Evolutionary conservation across 139 green algal genomes (phyloP), one percentile per base, ranked within the genome.

Genomic region (Chlorella sorokiniana): DNA sequence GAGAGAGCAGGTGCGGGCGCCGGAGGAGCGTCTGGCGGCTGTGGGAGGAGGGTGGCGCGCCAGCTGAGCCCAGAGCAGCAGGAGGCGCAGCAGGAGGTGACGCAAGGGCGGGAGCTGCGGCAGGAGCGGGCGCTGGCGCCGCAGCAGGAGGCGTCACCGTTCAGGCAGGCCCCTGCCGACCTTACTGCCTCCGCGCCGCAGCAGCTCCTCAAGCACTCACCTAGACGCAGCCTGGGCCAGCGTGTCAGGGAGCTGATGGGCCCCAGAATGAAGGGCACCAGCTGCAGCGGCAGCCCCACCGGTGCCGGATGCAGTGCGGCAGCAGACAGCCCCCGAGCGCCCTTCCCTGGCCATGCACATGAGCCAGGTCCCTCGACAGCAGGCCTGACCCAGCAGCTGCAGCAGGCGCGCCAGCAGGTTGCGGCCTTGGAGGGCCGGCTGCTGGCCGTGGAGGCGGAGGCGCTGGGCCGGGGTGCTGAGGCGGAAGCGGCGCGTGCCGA

Each of bases 111-210:
- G 4, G 63, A 64, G 63, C 64, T 76, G 63, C 64, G 76, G 33
- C 63, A 76, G 48, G 63, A 75, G 62, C 77, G 76, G 63, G 77
- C 64, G 9, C 20, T 75, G 59, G 79, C 81, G 35, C 25, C 85
- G 69, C 82, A 77, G 52, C 45, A 85, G 38, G 69, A 73, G 59
- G 54, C 72, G 76, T 75, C 41, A 8, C 27, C 23, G 22, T 48
- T n/a, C 41, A 48, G 67, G 72, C 54, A 65, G 23, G 72, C 27
- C 69, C 22, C 22, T 37, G n/a, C n/a, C n/a, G n/a, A n/a, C n/a
- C n/a, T n/a, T n/a, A n/a, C n/a, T n/a, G n/a, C n/a, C n/a, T n/a
- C n/a, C n/a, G n/a, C n/a, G n/a, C n/a, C n/a, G 59, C 59, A 67
- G 59, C 22, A n/a, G 7, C 59, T 31, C 8, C 37, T 69, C 52